Evolutionary conservation across 106 monocot species (phyloP), one percentile per base, ranked within the genome.

Genomic region (Hemerocallis citrina): DNA sequence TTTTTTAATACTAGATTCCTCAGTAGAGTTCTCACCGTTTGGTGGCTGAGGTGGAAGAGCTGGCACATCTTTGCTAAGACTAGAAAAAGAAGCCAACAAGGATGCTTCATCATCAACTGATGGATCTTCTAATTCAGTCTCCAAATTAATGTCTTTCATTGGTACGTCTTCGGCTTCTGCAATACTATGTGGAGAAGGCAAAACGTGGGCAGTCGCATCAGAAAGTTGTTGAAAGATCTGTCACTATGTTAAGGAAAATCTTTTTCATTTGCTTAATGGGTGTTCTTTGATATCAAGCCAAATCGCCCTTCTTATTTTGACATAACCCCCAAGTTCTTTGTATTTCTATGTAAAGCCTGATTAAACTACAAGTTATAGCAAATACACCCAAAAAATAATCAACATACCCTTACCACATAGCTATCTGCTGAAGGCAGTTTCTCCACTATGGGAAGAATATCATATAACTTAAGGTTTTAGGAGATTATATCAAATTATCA

Each of bases 91-190:
- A 47, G 85, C 88, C 17, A 92, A 64, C 71, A 85, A 73, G 70
- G 84, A 79, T 62, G 91, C 84, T 25, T 82, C 88, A 77, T 85
- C 81, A 58, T 79, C 73, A 63, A 74, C 79, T 51, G 79, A 88
- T 11, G 76, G 61, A 36, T 98, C 92, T 40, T 78, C 74, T 44
- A 71, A 50, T 75, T 71, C 75, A 7, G 71, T 38, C 34, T 83
- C 83, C 30, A 86, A 66, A 6, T 73, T 68, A 57, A 77, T 25
- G 44, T 69, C 88, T 68, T 77, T 88, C 13, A 63, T 11, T 16
- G 74, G 12, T 25, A 56, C 28, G 55, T 47, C 33, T 27, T 74
- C 75, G 39, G 67, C 68, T 66, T 81, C 79, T 17, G 57, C 47
- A 57, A 65, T 71, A 40, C 56, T 64, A 33, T 59, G 61, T 21